Base-by-base conservation (phyloP, 2,329 filamentous ascomycete species). In the Diaporthe sp. region DNA sequence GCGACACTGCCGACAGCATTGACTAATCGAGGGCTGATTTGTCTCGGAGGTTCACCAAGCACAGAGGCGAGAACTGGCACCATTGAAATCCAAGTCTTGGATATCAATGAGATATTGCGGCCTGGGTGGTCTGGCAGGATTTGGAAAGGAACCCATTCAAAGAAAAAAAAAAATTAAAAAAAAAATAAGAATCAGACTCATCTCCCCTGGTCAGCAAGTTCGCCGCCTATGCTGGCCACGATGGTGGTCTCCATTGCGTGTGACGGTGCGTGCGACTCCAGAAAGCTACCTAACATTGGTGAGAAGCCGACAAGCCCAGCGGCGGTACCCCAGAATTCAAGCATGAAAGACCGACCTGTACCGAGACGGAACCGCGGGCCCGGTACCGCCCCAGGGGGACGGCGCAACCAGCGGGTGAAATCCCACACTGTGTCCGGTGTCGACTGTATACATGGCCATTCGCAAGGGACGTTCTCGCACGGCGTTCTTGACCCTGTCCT, bases 351-450 rank as follows among this genome's bases (percentile, higher is more conserved):
- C 51, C 30, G 44, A 35, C 32, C 27, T 15, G 19, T n/a, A 53
- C 47, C 44, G 44, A 66, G 44, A 39, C 44, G 32, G 47, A 32
- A 44, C 59, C 59, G 19, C 25, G 59, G 59, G n/a, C 17, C 22
- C 37, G 27, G 44, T 66, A 37, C 63, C 47, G 47, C 22, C n/a
- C 47, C 44, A 27, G 32, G 30, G 22, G 22, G n/a, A 4, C 15
- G 63, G 63, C 22, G 37, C 44, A 66, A 12, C n/a, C 32, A n/a
- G 22, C 22, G 13, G 30, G 30, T 22, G 25, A 30, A 3, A 65
- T 68, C n/a, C 63, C 63, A 68, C 63, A 68, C 63, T 53, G 63
- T 68, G 63, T n/a, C 47, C 63, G 9, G 15, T 39, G 30, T 51
- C 47, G n/a, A 39, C 63, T 22, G 32, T 68, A 13, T 51, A 51